phyloP scores from a whole-genome alignment of 2,329 filamentous ascomycete genomes.

The Aureobasidium leucospermi region DNA sequence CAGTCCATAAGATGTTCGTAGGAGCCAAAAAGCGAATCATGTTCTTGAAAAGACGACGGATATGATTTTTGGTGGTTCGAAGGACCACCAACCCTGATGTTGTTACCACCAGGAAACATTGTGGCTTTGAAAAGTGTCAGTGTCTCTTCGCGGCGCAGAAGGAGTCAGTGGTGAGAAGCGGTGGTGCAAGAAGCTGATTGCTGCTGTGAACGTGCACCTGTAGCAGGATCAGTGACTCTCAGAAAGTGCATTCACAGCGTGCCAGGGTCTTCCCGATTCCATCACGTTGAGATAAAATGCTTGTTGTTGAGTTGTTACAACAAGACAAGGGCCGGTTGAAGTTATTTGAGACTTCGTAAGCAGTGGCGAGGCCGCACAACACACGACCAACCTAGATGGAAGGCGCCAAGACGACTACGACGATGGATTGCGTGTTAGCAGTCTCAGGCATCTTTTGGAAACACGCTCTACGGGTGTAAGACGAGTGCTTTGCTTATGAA shows the following conservation, averaged over 20 bases:
- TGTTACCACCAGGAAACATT: neutral
- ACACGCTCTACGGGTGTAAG: neutral
- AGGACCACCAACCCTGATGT: constrained; percentile 22
- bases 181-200: neutral
- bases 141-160: neutral
- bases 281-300: neutral
- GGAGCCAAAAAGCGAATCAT: constrained; percentile 41
- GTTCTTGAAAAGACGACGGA: constrained; percentile 35
- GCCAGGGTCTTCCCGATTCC: neutral
- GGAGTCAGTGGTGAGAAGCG: too few species aligned
- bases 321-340: neutral
- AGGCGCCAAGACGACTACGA: constrained; percentile 4
- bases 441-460: neutral
- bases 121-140: neutral
- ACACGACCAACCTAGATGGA: neutral
- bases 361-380: constrained; percentile 6
- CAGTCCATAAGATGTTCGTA: constrained; percentile 44
- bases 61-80: constrained; percentile 27
- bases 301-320: neutral
- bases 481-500: neutral
- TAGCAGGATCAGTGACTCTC: neutral
- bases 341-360: neutral
- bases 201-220: neutral
- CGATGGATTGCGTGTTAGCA: neutral
- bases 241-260: neutral